Evolutionary conservation across 306 rosid species (phyloP).

Genomic region (Citrullus amarus): DNA sequence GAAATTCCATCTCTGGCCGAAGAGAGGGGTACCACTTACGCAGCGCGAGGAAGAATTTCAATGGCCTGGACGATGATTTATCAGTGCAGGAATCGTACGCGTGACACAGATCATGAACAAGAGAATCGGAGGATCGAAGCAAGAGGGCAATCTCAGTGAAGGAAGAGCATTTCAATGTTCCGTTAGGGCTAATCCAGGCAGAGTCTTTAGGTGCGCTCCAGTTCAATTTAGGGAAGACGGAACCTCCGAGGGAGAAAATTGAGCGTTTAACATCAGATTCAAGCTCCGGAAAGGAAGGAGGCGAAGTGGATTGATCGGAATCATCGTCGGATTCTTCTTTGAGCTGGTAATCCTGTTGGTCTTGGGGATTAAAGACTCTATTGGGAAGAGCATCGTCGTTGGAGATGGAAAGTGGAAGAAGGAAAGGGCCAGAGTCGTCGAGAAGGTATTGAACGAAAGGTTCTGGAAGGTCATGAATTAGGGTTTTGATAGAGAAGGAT

Average conservation of each 20-base stretch:
- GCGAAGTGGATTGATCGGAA: conserved; percentile 32
- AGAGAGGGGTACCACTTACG: conserved; percentile 66
- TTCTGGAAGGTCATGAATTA: conserved; percentile 60
- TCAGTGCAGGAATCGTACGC: conserved; percentile 66
- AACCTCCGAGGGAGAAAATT: conserved; percentile 58
- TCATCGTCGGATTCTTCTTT: conserved; percentile 54
- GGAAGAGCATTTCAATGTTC: conserved; percentile 41
- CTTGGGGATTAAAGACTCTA: conserved; percentile 45
- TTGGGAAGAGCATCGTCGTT: conserved; percentile 81
- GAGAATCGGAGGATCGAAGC: conserved; percentile 62
- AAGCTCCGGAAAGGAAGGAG: conserved; percentile 67
- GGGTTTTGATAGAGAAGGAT: conserved; percentile 46
- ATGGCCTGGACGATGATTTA: conserved; percentile 40
- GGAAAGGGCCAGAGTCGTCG: conserved; percentile 53
- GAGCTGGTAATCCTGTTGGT: conserved; percentile 56
- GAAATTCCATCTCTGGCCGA: conserved; percentile 67
- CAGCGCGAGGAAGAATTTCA: conserved; percentile 51
- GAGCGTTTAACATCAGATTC: conserved; percentile 56
- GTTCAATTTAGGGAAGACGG: conserved; percentile 66
- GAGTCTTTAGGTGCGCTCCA: conserved; percentile 91
- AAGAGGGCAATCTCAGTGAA: conserved; percentile 65
- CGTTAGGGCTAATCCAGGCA: conserved; percentile 59
- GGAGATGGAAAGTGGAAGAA: conserved; percentile 52
- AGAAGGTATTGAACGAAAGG: conserved; percentile 57
- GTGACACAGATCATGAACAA: conserved; percentile 67